A percentile compares a stretch with the other conserved stretches of the same genome.
These are phyloP conservation scores for Hericium coralloides DNA, from an alignment of 768 basidiomycete genomes.

Conservation along the genomic window DNA sequence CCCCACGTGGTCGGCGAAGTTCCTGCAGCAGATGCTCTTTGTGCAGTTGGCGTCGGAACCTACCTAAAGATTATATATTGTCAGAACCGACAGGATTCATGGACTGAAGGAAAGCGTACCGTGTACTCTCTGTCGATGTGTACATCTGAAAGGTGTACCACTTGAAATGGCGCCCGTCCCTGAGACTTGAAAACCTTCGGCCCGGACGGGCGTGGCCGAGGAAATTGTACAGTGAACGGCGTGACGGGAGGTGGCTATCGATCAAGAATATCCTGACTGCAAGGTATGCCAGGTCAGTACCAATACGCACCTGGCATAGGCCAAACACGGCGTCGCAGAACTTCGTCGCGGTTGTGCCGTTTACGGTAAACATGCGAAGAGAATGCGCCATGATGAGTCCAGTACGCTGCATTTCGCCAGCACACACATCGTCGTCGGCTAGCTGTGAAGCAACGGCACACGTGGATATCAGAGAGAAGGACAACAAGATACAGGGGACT, in stretches of 20 bases:
- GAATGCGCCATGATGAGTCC: conserved; percentile 1
- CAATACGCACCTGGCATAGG: background rate
- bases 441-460: background rate
- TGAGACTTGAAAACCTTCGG: background rate
- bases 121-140: conserved; percentile 1
- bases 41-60: conserved; percentile 1
- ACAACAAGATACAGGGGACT: background rate
- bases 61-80: background rate
- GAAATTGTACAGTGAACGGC: background rate
- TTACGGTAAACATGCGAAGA: background rate
- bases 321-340: conserved; percentile 3
- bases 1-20: background rate
- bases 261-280: too few species aligned
- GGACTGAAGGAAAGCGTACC: background rate
- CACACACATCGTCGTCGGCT: conserved; percentile 1
- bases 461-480: too few species aligned
- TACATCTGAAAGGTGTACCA: conserved; percentile 1
- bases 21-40: conserved; percentile 2
- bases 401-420: background rate
- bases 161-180: background rate
- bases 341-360: background rate
- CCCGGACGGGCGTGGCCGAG: background rate
- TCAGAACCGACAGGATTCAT: background rate
- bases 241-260: background rate
- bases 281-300: too few species aligned